Base-by-base conservation (phyloP, 83 land plant species). In the Picea abies region DNA sequence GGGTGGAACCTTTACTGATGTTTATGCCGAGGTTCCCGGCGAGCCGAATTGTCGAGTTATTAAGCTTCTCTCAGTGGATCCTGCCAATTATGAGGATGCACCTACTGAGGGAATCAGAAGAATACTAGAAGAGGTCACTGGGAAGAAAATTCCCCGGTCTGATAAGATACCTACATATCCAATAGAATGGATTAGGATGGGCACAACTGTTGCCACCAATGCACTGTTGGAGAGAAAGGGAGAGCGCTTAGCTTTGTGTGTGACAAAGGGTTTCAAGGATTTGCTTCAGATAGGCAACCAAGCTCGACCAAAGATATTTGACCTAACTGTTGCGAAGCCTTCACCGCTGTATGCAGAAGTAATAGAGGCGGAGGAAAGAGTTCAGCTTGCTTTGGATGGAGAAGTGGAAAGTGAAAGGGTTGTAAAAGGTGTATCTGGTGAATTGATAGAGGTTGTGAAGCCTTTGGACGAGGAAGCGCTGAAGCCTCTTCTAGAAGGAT, bases 111-210 rank as follows among this genome's bases (percentile, higher is more conserved):
- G 99, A 2, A 98, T 98, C 26, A 82, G 99, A 32, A 87, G 99
- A 76, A 93, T 98, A 47, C 90, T 98, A 7, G 95, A 98, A n/a
- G n/a, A n/a, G 66, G 87, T 80, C 56, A 92, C 96, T 11, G 96
- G 96, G 23, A 83, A 92, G 75, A 83, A 84, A 32, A 93, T 94
- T 25, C 93, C 99, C 0, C 82, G 97, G 29, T 78, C 92, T 26
- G 87, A 85, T 3, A 96, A 93, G 78, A 89, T 98, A 41, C 99
- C 99, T 10, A 98, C 99, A 5, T 87, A 92, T 17, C 89, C 83
- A 83, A 96, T 98, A 52, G 99, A 94, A 67, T 98, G 99, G 99
- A 92, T 98, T 62, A 91, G 99, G 82, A 98, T 96, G 99, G 99
- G 99, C 14, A 98, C 99, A 15, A 96, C 99, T 37, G 99, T 98